phyloP scores from a whole-genome alignment of 129 eudicot genomes.

The Helichrysum umbraculigerum region DNA sequence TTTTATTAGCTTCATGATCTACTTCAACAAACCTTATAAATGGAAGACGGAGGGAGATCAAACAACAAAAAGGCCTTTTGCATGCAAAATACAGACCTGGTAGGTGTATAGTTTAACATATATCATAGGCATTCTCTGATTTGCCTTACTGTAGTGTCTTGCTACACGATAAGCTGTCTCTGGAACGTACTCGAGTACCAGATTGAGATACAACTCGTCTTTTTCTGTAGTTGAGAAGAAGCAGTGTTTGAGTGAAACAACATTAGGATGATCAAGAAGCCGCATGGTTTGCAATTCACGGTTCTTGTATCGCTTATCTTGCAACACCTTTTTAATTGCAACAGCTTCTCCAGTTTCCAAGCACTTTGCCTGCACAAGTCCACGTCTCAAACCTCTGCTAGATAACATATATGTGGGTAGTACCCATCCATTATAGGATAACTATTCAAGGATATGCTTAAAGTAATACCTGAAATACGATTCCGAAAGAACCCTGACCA shows the following conservation, averaged over 20 bases:
- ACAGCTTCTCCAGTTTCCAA: slow-evolving; percentile 72
- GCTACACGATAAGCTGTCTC: slow-evolving; percentile 68
- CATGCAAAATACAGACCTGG: slow-evolving; percentile 46
- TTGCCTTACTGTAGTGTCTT: slow-evolving; percentile 67
- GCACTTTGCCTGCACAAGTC: slow-evolving; percentile 61
- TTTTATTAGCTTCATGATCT: slow-evolving; percentile 20
- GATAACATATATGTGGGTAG: background rate
- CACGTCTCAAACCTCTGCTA: background rate
- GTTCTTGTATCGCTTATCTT: slow-evolving; percentile 73
- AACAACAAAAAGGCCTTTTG: background rate
- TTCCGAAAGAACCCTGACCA: slow-evolving; percentile 72
- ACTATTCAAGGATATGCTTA: background rate
- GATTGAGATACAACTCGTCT: slow-evolving; percentile 69
- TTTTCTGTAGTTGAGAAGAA: slow-evolving; percentile 70
- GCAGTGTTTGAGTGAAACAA: slow-evolving; percentile 66
- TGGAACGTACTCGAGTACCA: slow-evolving; percentile 67
- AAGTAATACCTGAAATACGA: slow-evolving; percentile 59
- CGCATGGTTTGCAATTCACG: slow-evolving; percentile 75
- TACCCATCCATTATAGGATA: background rate
- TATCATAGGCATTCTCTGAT: slow-evolving; percentile 80
- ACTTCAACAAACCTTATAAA: background rate
- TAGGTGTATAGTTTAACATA: slow-evolving; percentile 69
- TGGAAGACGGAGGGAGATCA: background rate
- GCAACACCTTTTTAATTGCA: slow-evolving; percentile 67
- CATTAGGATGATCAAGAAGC: slow-evolving; percentile 70